Base-by-base conservation (phyloP, 495 filamentous ascomycete genomes). In the Talaromyces borbonicus region DNA sequence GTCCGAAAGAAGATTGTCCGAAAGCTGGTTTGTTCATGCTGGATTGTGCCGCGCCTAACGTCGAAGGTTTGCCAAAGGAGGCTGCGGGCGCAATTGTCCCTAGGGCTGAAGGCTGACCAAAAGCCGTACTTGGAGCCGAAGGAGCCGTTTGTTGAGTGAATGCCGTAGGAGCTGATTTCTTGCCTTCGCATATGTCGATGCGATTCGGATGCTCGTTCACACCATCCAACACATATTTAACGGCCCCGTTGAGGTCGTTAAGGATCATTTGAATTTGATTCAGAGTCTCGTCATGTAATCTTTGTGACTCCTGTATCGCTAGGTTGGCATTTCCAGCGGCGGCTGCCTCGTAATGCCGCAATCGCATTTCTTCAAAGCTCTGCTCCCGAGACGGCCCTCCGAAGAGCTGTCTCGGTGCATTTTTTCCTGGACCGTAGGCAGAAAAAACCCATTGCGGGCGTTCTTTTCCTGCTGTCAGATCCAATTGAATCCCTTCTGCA, bases 391-490 rank as follows among this genome's bases (percentile, higher is more conserved):
- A 68, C 33, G 72, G 71, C 5, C 87, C 87, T 15, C 85, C 87
- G 53, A 93, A 88, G 1, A 95, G 69, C 57, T 89, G 85, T 9
- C 75, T 74, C 1, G 88, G 88, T 1, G 80, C 80, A 43, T 86
- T 74, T 50, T 64, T 70, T 4, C 77, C 79, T 0, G 89, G 87
- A 5, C 77, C 83, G 60, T 90, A 95, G 29, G 79, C 73, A 0
- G 89, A 93, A n/a, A 94, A 74, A 9, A 87, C 73, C 84, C 87
- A 95, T 69, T 71, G 56, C 29, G 89, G 89, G 15, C 73, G 75
- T 43, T 88, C 84, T 24, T 68, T 61, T 6, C 61, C 61, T 12
- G 52, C 49, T 1, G 66, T 72, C n/a, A 93, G 65, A 50, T 93
- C 87, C 11, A 49, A 47, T 37, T 72, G 71, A 53, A 93, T 82